Percentiles rank a stretch among this genome's conserved stretches.
Conservation (phyloP, 805 yeast genomes). For the Yamadazyma sp. region DNA sequence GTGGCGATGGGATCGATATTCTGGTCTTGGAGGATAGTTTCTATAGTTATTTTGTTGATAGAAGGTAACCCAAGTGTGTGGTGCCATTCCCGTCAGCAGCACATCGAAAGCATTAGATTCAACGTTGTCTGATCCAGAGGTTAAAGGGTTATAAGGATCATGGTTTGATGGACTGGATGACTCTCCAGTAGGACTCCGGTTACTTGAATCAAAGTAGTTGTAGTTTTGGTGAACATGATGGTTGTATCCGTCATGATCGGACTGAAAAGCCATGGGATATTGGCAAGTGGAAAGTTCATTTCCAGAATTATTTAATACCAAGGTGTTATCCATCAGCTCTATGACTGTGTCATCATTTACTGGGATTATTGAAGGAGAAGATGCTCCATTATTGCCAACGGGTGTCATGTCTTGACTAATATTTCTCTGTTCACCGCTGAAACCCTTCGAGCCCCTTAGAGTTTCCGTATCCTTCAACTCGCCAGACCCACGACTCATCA, state of each 20-base stretch:
- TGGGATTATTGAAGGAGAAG: neutral
- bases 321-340: slow-evolving; percentile 1
- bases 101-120: no score
- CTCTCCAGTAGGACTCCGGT: neutral
- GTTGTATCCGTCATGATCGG: neutral
- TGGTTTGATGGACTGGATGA: neutral
- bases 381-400: neutral
- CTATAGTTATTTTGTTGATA: slow-evolving; percentile 3
- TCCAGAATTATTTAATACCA: neutral
- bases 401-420: neutral
- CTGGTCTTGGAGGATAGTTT: slow-evolving; percentile 1
- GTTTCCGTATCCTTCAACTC: neutral
- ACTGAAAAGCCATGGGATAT: neutral
- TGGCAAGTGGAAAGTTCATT: neutral
- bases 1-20: slow-evolving; percentile 8
- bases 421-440: neutral
- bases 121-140: no score
- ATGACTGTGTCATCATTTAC: slow-evolving; percentile 1
- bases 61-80: neutral
- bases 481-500: neutral
- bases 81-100: no score
- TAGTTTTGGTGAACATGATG: no score
- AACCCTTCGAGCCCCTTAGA: neutral
- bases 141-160: no score
- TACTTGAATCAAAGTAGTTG: slow-evolving; percentile 1